These are phyloP conservation scores for Skeletonema menzelii DNA, from an alignment of 108 stramenopile genomes.

Conservation along the genomic window DNA sequence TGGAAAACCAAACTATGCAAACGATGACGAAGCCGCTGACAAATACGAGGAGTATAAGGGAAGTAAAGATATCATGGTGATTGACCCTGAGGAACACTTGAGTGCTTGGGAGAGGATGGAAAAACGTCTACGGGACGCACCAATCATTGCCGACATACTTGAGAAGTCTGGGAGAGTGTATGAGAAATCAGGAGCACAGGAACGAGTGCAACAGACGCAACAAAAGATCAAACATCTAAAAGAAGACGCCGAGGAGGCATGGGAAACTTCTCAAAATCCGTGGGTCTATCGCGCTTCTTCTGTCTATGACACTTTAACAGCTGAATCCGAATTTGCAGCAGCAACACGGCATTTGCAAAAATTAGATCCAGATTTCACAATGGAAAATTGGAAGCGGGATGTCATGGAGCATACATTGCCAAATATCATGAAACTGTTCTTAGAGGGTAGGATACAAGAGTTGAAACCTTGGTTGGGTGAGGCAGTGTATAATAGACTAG, in stretches of 20 bases:
- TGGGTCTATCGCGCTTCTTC: conserved; percentile 96
- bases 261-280: conserved; percentile 99
- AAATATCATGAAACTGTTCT: conserved; percentile 88
- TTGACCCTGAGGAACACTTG: conserved; percentile 88
- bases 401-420: conserved; percentile 90
- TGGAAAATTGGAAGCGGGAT: conserved; percentile 89
- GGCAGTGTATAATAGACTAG: conserved; percentile 85
- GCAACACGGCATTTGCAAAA: conserved; percentile 90
- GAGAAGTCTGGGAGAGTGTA: conserved; percentile 58
- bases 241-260: conserved; percentile 92
- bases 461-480: conserved; percentile 91
- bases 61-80: conserved; percentile 85
- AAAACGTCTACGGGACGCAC: conserved; percentile 87
- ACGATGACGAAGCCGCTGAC: conserved; percentile 62
- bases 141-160: conserved; percentile 87
- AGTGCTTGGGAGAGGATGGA: conserved; percentile 95
- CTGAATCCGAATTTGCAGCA: conserved; percentile 92
- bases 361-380: conserved; percentile 93
- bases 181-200: conserved; percentile 78
- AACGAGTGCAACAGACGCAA: conserved; percentile 47
- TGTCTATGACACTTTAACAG: conserved; percentile 95
- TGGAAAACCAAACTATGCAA: conserved; percentile 29
- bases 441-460: conserved; percentile 84
- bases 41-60: conserved; percentile 81
- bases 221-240: conserved; percentile 70